Evolutionary conservation across 2,329 filamentous ascomycete species (phyloP).

Genomic region (Hawksworthiomyces lignivorus): DNA sequence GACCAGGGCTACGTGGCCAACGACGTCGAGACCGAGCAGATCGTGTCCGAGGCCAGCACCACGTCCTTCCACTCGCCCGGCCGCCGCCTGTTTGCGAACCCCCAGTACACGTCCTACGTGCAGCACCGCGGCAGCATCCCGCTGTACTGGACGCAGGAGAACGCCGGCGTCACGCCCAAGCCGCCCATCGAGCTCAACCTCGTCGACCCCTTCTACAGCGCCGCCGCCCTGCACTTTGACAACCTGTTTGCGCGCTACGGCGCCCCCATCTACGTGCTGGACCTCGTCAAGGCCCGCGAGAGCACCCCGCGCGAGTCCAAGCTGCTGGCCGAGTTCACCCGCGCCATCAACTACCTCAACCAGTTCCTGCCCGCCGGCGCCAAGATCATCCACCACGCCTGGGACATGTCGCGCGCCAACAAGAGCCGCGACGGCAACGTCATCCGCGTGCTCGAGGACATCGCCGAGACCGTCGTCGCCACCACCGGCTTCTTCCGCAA

Average conservation of each 20-base stretch:
- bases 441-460: conserved; percentile 81
- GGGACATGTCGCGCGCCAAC: conserved; percentile 95
- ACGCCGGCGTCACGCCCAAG: conserved; percentile 88
- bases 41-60: conserved; percentile 87
- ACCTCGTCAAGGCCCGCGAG: conserved; percentile 84
- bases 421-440: conserved; percentile 91
- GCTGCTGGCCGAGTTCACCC: conserved; percentile 76
- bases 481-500: conserved; percentile 95
- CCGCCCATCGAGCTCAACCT: conserved; percentile 92
- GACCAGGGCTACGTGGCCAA: conserved; percentile 95
- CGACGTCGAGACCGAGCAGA: conserved; percentile 97
- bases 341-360: conserved; percentile 85
- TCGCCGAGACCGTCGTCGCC: conserved; percentile 78
- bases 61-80: conserved; percentile 94
- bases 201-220: conserved; percentile 92
- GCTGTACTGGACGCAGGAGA: conserved; percentile 95
- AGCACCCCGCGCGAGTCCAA: conserved; percentile 87
- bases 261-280: conserved; percentile 82
- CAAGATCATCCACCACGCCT: conserved; percentile 88
- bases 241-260: conserved; percentile 91
- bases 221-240: conserved; percentile 90
- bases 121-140: conserved; percentile 96
- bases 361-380: conserved; percentile 80
- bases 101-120: conserved; percentile 90
- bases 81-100: conserved; percentile 75